Evolutionary conservation across 805 yeast species (phyloP).

Genomic region (Lachancea quebecensis): DNA sequence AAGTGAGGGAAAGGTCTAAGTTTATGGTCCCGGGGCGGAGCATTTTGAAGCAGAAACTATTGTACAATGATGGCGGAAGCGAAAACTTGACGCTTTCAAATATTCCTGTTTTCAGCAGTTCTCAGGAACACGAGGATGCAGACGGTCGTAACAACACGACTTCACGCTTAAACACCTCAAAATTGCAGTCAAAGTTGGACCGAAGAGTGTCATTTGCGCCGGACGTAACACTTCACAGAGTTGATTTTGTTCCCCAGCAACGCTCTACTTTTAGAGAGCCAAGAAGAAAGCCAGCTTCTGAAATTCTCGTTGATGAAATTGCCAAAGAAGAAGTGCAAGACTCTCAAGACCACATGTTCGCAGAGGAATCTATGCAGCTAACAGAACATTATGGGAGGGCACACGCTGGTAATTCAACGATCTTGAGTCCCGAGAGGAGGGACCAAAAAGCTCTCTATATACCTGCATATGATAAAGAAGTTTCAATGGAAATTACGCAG

Average conservation of each 20-base stretch:
- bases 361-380: conserved; percentile 4
- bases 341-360: neutral
- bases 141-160: conserved; percentile 27
- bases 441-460: conserved; percentile 1
- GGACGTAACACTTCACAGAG: conserved; percentile 59
- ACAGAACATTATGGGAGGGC: conserved; percentile 1
- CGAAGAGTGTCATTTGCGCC: conserved; percentile 75
- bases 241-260: conserved; percentile 34
- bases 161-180: conserved; percentile 19
- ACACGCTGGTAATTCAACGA: neutral
- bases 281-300: conserved; percentile 10
- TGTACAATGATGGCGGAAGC: conserved; percentile 4
- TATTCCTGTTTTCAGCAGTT: conserved; percentile 8
- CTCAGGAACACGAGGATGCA: conserved; percentile 10
- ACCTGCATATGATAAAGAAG: conserved; percentile 12
- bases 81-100: conserved; percentile 9
- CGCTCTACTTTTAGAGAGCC: conserved; percentile 15
- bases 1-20: neutral
- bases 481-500: conserved; percentile 22
- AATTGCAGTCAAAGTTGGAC: conserved; percentile 13
- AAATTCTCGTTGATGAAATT: neutral
- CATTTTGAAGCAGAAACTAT: conserved; percentile 7
- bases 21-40: conserved; percentile 7
- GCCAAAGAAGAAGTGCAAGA: neutral
- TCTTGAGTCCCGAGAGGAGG: neutral